Conservation (phyloP, 306 rosid species). For the Sophora flavescens region DNA sequence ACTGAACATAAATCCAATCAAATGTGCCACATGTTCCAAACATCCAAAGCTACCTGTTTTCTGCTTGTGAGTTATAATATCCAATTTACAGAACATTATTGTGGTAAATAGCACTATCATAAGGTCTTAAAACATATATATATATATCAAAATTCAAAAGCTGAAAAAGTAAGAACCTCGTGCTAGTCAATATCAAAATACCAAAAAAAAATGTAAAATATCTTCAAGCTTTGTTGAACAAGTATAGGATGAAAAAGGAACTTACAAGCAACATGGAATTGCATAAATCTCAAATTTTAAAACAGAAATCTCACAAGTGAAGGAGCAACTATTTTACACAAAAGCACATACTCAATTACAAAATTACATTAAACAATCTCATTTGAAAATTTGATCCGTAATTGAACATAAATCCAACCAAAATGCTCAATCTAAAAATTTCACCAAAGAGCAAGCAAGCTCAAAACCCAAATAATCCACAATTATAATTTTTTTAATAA, state of each 20-base stretch:
- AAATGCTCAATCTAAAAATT: slow-evolving; percentile 13
- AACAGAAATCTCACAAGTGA: slow-evolving; percentile 1
- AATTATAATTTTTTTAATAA: neutral
- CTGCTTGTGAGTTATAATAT: neutral
- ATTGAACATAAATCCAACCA: slow-evolving; percentile 28
- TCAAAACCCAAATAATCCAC: neutral
- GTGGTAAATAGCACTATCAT: neutral
- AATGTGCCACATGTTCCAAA: neutral
- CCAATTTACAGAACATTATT: neutral
- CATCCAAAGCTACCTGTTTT: neutral
- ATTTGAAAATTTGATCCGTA: neutral
- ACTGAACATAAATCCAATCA: neutral
- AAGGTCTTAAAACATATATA: neutral
- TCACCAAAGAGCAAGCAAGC: neutral
- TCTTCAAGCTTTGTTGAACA: neutral
- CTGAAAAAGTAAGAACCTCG: neutral
- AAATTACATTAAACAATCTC: neutral
- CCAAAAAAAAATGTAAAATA: neutral
- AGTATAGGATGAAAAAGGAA: neutral
- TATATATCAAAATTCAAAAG: neutral
- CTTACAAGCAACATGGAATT: slow-evolving; percentile 10
- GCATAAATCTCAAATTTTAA: slow-evolving; percentile 22
- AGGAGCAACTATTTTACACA: slow-evolving; percentile 6
- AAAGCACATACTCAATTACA: neutral
- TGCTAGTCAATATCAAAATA: slow-evolving; percentile 9